These are phyloP conservation scores for Dimargaris xerosporica DNA, from an alignment of 192 early-diverging fungal genomes.

Conservation along the genomic window DNA sequence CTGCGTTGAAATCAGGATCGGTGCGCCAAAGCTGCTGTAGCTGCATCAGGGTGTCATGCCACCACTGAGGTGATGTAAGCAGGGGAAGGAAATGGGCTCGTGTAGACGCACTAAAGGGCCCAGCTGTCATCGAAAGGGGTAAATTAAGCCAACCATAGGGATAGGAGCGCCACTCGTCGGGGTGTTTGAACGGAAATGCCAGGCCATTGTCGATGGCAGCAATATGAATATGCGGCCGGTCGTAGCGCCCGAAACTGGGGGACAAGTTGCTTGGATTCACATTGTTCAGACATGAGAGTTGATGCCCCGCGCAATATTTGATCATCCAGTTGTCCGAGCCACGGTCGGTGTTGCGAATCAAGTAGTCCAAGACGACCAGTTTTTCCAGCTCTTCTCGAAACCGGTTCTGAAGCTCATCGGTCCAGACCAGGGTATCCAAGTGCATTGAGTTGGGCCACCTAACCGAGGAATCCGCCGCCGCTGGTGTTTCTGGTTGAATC, in stretches of 20 bases:
- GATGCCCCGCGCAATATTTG: conserved; percentile 29
- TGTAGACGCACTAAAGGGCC: conserved; percentile 56
- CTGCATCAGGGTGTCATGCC: conserved; percentile 54
- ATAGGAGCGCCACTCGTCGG: conserved; percentile 73
- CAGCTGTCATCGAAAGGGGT: conserved; percentile 36
- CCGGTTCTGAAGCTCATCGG: conserved; percentile 21
- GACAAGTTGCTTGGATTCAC: too few species aligned
- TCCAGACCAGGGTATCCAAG: background rate
- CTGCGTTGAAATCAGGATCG: conserved; percentile 63
- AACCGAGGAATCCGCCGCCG: background rate
- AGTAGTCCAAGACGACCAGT: conserved; percentile 71
- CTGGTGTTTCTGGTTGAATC: background rate
- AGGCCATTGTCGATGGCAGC: conserved; percentile 89
- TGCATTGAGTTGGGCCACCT: background rate
- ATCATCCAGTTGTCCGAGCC: conserved; percentile 81
- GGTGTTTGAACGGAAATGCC: conserved; percentile 88
- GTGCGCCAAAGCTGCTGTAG: conserved; percentile 46
- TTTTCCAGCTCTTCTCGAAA: conserved; percentile 59
- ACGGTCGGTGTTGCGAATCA: conserved; percentile 78
- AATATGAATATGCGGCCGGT: conserved; percentile 43
- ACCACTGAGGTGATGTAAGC: conserved; percentile 59
- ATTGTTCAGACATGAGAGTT: background rate
- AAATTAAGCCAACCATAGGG: conserved; percentile 83
- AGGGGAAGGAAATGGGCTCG: conserved; percentile 46
- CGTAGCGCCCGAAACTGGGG: background rate